phyloP scores from a whole-genome alignment of 352 stramenopile genomes.

The Phytophthora podocarpi region DNA sequence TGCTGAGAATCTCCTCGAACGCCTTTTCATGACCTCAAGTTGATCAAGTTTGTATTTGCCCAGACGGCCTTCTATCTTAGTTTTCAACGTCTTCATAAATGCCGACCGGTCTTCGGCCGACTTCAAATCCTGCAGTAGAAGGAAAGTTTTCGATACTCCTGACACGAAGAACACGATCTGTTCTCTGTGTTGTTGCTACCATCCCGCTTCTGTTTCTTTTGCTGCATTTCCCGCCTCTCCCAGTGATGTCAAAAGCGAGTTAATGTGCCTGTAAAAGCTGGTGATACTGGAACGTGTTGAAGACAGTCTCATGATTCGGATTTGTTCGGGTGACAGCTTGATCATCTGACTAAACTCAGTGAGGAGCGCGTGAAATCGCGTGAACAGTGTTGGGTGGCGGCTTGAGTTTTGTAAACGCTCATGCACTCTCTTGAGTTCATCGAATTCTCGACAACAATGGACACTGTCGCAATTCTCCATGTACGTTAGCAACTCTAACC shows the following conservation, averaged over 20 bases:
- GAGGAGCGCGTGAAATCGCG: neutral
- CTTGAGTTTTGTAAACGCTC: neutral
- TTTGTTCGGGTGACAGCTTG: conserved; percentile 4
- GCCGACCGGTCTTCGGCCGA: neutral
- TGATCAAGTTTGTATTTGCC: neutral
- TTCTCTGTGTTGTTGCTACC: neutral
- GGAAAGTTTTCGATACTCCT: neutral
- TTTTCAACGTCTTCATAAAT: neutral
- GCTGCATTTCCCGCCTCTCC: neutral
- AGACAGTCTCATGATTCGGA: neutral
- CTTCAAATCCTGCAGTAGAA: conserved; percentile 9
- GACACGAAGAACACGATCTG: neutral
- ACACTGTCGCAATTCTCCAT: neutral
- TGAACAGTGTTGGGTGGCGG: neutral
- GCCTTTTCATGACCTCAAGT: neutral
- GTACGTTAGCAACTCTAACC: neutral
- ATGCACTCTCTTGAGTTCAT: neutral
- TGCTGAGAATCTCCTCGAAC: neutral
- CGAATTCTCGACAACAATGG: neutral
- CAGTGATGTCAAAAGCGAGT: neutral
- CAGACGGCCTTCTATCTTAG: neutral
- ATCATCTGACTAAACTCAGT: conserved; percentile 1
- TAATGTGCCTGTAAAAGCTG: conserved; percentile 1
- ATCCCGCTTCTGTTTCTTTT: neutral
- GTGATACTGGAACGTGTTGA: neutral